Conservation (phyloP, 2,329 filamentous ascomycete genomes). For the Diaporthe ilicicola region DNA sequence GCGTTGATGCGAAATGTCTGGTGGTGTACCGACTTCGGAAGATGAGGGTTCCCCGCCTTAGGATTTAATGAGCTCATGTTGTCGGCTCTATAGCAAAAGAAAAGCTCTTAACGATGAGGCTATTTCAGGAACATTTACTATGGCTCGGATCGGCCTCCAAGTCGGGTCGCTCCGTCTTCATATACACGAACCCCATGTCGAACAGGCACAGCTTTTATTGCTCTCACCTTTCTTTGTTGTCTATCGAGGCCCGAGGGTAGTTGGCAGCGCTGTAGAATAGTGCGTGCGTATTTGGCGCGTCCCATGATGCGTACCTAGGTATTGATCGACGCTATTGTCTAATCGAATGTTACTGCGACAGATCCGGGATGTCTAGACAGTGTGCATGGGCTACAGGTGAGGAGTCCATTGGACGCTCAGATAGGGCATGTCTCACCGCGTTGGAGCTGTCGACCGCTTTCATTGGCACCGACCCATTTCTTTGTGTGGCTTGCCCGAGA, state of each 20-base stretch:
- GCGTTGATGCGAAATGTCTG: constrained; percentile 17
- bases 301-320: neutral
- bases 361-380: neutral
- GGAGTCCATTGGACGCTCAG: neutral
- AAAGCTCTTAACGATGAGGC: neutral
- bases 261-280: neutral
- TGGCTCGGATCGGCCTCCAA: neutral
- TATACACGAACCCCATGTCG: neutral
- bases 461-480: neutral
- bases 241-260: neutral
- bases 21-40: constrained; percentile 9
- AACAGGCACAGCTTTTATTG: neutral
- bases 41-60: neutral
- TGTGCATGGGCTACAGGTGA: neutral
- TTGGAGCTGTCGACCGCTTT: neutral
- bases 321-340: constrained; percentile 7
- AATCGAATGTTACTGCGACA: neutral
- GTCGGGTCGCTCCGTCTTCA: constrained; percentile 11
- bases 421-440: neutral
- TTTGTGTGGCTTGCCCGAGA: neutral
- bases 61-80: neutral
- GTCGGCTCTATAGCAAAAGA: neutral
- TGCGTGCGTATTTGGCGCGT: neutral
- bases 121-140: too few relatives aligned
- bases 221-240: neutral